Evolutionary conservation across 2,329 filamentous ascomycete genomes (phyloP).

Genomic region (Diaporthe caulivora): DNA sequence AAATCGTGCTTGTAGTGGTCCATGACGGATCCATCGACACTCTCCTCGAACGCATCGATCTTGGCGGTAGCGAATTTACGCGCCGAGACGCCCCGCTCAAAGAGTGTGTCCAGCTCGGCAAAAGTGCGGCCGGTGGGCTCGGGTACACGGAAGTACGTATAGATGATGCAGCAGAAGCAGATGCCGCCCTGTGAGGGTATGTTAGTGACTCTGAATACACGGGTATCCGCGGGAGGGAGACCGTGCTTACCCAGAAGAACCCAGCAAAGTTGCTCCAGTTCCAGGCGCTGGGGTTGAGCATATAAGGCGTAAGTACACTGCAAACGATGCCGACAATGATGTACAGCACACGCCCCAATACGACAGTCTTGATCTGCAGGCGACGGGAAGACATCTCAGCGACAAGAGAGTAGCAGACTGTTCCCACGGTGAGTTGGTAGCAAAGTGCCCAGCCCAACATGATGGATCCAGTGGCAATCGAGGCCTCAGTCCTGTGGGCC

Average conservation of each 20-base stretch:
- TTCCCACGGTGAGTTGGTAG: slow-evolving; percentile 90
- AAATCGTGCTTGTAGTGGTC: slow-evolving; percentile 60
- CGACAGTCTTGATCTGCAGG: slow-evolving; percentile 91
- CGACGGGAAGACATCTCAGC: slow-evolving; percentile 85
- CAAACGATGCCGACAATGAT: slow-evolving; percentile 87
- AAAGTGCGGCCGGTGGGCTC: slow-evolving; percentile 86
- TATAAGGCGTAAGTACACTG: slow-evolving; percentile 87
- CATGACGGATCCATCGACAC: slow-evolving; percentile 61
- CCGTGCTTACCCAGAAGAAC: slow-evolving; percentile 79
- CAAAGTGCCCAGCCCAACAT: slow-evolving; percentile 86
- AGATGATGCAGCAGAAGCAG: slow-evolving; percentile 84
- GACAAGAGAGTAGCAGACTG: slow-evolving; percentile 90
- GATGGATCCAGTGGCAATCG: slow-evolving; percentile 84
- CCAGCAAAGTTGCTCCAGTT: slow-evolving; percentile 89
- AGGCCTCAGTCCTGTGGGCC: slow-evolving; percentile 68
- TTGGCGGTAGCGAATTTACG: slow-evolving; percentile 76
- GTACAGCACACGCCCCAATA: slow-evolving; percentile 84
- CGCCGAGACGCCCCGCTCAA: slow-evolving; percentile 78
- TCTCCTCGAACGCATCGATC: slow-evolving; percentile 68
- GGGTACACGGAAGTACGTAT: slow-evolving; percentile 84
- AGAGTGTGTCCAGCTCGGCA: slow-evolving; percentile 87
- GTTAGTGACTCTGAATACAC: slow-evolving; percentile 30
- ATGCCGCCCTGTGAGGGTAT: slow-evolving; percentile 69
- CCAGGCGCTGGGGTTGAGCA: slow-evolving; percentile 90
- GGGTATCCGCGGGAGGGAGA: not conserved